Conservation (phyloP, 2,329 filamentous ascomycete species). For the Paraconiothyrium brasiliense region DNA sequence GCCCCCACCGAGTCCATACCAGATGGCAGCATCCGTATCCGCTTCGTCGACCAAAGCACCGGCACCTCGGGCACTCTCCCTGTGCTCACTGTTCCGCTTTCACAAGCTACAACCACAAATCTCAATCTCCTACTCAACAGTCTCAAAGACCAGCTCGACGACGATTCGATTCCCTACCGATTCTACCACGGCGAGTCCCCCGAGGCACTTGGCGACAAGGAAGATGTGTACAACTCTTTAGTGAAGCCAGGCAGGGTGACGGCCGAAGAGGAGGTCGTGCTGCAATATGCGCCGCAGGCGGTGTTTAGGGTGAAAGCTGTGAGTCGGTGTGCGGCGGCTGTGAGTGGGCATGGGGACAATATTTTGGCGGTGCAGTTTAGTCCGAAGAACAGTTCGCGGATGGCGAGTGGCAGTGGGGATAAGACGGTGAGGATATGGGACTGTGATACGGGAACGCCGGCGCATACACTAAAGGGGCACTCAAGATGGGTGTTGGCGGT, state of each 20-base stretch:
- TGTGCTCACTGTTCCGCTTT: slow-evolving; percentile 77
- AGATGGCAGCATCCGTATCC: slow-evolving; percentile 81
- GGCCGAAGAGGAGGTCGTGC: slow-evolving; percentile 69
- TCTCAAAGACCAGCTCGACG: slow-evolving; percentile 72
- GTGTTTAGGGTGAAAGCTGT: slow-evolving; percentile 94
- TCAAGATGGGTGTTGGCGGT: slow-evolving; percentile 90
- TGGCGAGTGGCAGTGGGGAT: slow-evolving; percentile 91
- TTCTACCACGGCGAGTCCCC: slow-evolving; percentile 64
- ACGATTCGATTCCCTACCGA: slow-evolving; percentile 69
- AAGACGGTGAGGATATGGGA: slow-evolving; percentile 94
- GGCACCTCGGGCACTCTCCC: slow-evolving; percentile 73
- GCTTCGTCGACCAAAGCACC: slow-evolving; percentile 84
- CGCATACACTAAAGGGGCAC: slow-evolving; percentile 86
- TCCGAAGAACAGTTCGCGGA: slow-evolving; percentile 75
- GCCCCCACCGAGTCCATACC: slow-evolving; percentile 73
- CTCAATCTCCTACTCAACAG: slow-evolving; percentile 88
- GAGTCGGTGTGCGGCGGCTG: slow-evolving; percentile 85
- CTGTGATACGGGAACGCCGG: slow-evolving; percentile 89
- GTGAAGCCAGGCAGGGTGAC: slow-evolving; percentile 54
- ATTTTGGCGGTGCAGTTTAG: slow-evolving; percentile 90
- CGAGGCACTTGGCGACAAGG: slow-evolving; percentile 56
- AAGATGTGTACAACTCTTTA: slow-evolving; percentile 54
- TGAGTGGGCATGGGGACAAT: slow-evolving; percentile 89
- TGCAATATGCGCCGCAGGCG: slow-evolving; percentile 81
- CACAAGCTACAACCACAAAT: slow-evolving; percentile 88